Percentiles rank a stretch among this genome's conserved stretches.
These are phyloP conservation scores for Pyrenochaeta sp. DNA, from an alignment of 2,329 filamentous ascomycete genomes.

Conservation along the genomic window DNA sequence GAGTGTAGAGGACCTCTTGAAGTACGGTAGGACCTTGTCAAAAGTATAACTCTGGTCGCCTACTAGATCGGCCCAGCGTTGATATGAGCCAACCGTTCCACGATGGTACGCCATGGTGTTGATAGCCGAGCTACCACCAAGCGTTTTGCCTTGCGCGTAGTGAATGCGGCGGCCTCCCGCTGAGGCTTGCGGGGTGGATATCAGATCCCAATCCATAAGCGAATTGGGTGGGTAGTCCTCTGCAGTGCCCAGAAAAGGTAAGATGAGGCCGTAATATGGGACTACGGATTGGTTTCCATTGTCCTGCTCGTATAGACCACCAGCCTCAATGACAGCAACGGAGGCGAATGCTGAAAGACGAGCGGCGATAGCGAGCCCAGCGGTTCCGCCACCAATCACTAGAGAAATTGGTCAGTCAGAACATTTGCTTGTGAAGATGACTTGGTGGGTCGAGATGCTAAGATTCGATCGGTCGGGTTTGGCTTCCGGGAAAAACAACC, in stretches of 20 bases:
- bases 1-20: conserved; percentile 38
- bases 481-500: neutral
- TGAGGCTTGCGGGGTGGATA: conserved; percentile 26
- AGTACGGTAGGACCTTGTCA: conserved; percentile 37
- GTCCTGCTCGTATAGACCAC: conserved; percentile 33
- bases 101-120: conserved; percentile 41
- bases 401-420: neutral
- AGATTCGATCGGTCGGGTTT: neutral
- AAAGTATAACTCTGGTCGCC: conserved; percentile 42
- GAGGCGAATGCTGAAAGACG: conserved; percentile 27
- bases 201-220: conserved; percentile 40
- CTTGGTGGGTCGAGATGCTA: too few relatives aligned
- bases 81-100: conserved; percentile 26
- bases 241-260: conserved; percentile 24
- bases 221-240: conserved; percentile 29
- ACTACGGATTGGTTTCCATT: conserved; percentile 40
- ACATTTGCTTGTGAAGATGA: too few relatives aligned
- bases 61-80: conserved; percentile 42
- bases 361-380: conserved; percentile 35
- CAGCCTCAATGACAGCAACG: conserved; percentile 41
- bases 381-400: conserved; percentile 41
- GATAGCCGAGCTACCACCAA: conserved; percentile 39
- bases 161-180: conserved; percentile 34
- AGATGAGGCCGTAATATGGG: conserved; percentile 27
- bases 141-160: conserved; percentile 43